Conservation (phyloP, 2,329 filamentous ascomycete genomes). For the Cadophora sp. region DNA sequence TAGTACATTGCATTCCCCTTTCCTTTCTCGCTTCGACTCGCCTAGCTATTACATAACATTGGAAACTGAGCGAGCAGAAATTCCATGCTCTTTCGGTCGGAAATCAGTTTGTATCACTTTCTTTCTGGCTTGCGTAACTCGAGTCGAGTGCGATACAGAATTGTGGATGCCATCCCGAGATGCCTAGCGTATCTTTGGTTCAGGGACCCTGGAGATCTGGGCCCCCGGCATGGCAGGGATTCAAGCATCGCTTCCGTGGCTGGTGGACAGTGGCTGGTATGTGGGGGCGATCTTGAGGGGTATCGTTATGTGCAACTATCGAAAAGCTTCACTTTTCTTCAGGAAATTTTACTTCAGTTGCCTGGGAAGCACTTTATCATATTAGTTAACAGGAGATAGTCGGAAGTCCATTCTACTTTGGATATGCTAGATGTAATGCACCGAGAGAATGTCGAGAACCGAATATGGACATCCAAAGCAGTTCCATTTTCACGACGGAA, state of each 20-base stretch:
- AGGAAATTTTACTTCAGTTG: not conserved
- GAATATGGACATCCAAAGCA: not conserved
- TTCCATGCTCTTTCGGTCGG: not conserved
- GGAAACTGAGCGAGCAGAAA: not conserved
- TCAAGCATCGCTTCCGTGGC: slow-evolving; percentile 3
- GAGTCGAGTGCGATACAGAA: not conserved
- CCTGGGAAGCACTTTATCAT: not conserved
- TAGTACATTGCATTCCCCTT: not conserved
- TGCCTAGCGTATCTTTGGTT: not conserved
- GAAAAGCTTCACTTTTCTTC: not conserved
- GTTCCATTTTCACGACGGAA: not conserved
- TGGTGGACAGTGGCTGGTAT: slow-evolving; percentile 4
- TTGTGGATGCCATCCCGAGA: slow-evolving; percentile 5
- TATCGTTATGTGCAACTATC: not conserved
- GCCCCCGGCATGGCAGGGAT: not conserved
- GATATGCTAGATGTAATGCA: not conserved
- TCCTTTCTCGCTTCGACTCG: slow-evolving; percentile 1
- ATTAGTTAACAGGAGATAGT: not conserved
- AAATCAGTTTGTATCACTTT: not conserved
- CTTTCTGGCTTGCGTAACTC: not conserved
- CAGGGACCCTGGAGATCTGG: not conserved
- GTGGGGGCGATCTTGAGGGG: not conserved
- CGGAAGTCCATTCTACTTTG: not conserved
- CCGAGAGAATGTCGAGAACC: not conserved
- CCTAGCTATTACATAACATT: not conserved